phyloP scores from a whole-genome alignment of 2,329 filamentous ascomycete species.

The Alternaria metachromatica region DNA sequence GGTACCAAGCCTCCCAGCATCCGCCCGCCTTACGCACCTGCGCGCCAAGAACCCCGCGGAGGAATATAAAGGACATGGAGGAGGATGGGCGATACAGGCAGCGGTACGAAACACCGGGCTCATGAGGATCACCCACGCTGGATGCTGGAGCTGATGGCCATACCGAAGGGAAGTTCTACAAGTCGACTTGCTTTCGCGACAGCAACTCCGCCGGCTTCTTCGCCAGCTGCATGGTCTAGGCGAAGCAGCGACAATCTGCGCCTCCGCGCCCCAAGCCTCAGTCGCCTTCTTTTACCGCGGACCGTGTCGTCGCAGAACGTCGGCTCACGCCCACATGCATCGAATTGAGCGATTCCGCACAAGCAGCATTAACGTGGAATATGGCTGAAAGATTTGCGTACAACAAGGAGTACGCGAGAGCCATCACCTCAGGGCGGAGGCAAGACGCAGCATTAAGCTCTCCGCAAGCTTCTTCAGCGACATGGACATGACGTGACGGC shows the following conservation, averaged over 20 bases:
- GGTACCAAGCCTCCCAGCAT: background rate
- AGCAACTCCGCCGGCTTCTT: background rate
- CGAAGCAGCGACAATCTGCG: background rate
- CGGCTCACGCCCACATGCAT: background rate
- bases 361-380: background rate
- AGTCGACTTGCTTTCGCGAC: no score
- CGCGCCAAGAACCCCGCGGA: background rate
- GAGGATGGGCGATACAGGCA: background rate
- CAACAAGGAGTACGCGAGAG: background rate
- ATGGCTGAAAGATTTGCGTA: background rate
- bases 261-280: no score
- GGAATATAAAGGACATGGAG: background rate
- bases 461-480: background rate
- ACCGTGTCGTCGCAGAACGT: fast-evolving
- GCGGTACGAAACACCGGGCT: background rate
- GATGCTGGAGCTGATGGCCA: fast-evolving
- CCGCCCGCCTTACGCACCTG: background rate
- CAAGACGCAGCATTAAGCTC: background rate
- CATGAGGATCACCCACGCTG: background rate
- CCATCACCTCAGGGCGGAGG: background rate
- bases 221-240: background rate
- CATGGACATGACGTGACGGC: background rate
- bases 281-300: no score
- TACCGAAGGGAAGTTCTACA: no score
- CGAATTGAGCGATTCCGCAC: fast-evolving